Evolutionary conservation across 768 basidiomycete species (phyloP).

Genomic region (Baorangia bicolor): DNA sequence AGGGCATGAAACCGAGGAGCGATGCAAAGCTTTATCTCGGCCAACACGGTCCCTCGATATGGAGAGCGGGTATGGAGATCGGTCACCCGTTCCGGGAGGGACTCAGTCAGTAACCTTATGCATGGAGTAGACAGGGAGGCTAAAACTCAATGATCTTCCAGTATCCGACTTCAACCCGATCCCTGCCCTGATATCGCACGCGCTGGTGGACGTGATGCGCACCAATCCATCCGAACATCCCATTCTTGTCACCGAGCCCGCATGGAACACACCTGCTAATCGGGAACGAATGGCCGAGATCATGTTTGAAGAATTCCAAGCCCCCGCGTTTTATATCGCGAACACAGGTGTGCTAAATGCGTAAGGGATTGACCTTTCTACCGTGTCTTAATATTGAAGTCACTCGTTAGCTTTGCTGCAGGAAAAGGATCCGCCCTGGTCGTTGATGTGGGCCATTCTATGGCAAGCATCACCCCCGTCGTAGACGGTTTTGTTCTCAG

Average conservation of each 20-base stretch:
- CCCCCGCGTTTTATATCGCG: slow-evolving; percentile 95
- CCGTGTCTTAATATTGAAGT: slow-evolving; percentile 9
- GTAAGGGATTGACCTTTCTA: slow-evolving; percentile 44
- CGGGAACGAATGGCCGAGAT: slow-evolving; percentile 95
- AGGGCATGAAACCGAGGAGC: slow-evolving; percentile 38
- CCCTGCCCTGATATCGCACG: slow-evolving; percentile 69
- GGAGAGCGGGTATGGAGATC: slow-evolving; percentile 89
- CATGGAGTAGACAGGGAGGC: neutral
- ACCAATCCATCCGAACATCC: slow-evolving; percentile 85
- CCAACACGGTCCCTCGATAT: slow-evolving; percentile 84
- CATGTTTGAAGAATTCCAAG: slow-evolving; percentile 94
- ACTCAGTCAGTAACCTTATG: slow-evolving; percentile 56
- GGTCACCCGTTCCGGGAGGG: slow-evolving; percentile 82
- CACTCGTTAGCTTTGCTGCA: slow-evolving; percentile 74
- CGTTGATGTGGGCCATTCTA: slow-evolving; percentile 87
- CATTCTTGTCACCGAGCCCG: slow-evolving; percentile 88
- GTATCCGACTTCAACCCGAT: slow-evolving; percentile 79
- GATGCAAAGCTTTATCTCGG: slow-evolving; percentile 73
- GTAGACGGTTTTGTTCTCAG: slow-evolving; percentile 97
- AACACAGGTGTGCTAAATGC: slow-evolving; percentile 93
- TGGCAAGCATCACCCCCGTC: slow-evolving; percentile 90
- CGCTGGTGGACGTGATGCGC: slow-evolving; percentile 72
- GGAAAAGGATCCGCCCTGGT: slow-evolving; percentile 98
- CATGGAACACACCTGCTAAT: slow-evolving; percentile 94
- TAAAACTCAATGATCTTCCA: slow-evolving; percentile 27